Evolutionary conservation across 495 filamentous ascomycete genomes (phyloP).

Genomic region (Choiromyces venosus): DNA sequence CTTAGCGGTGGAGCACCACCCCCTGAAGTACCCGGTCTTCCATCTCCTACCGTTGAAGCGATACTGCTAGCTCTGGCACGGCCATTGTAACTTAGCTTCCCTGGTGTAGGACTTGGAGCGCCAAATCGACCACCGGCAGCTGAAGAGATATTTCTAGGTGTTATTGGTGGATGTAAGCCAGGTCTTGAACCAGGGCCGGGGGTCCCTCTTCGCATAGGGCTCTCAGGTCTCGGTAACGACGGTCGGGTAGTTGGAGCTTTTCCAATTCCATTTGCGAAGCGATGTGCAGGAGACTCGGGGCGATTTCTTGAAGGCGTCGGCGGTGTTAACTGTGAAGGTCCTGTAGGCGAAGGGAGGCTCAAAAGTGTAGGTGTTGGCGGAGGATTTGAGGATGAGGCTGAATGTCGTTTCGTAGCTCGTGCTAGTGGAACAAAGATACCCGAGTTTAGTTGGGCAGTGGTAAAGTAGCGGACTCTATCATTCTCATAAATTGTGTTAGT

Average conservation of each 20-base stretch:
- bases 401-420: slow-evolving; percentile 68
- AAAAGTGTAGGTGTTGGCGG: slow-evolving; percentile 57
- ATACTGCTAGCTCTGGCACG: slow-evolving; percentile 53
- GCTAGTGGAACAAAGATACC: slow-evolving; percentile 93
- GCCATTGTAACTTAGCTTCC: slow-evolving; percentile 57
- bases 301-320: slow-evolving; percentile 35
- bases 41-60: slow-evolving; percentile 26
- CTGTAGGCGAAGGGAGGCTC: slow-evolving; percentile 28
- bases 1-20: slow-evolving; percentile 17
- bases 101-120: slow-evolving; percentile 58
- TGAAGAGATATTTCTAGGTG: slow-evolving; percentile 43
- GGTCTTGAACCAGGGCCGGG: slow-evolving; percentile 29
- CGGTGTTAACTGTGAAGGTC: slow-evolving; percentile 21
- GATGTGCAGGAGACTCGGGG: slow-evolving; percentile 33
- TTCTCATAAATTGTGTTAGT: not conserved
- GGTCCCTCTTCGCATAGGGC: slow-evolving; percentile 32
- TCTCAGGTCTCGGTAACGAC: slow-evolving; percentile 57
- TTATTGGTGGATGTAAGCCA: slow-evolving; percentile 32
- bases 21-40: slow-evolving; percentile 33
- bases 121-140: slow-evolving; percentile 42
- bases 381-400: slow-evolving; percentile 55
- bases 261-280: slow-evolving; percentile 54
- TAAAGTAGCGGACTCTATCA: slow-evolving; percentile 71
- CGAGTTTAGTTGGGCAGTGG: slow-evolving; percentile 66
- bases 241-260: slow-evolving; percentile 65